These are phyloP conservation scores for Chaetomium sp. DNA, from an alignment of 2,329 filamentous ascomycete species.

Conservation along the genomic window DNA sequence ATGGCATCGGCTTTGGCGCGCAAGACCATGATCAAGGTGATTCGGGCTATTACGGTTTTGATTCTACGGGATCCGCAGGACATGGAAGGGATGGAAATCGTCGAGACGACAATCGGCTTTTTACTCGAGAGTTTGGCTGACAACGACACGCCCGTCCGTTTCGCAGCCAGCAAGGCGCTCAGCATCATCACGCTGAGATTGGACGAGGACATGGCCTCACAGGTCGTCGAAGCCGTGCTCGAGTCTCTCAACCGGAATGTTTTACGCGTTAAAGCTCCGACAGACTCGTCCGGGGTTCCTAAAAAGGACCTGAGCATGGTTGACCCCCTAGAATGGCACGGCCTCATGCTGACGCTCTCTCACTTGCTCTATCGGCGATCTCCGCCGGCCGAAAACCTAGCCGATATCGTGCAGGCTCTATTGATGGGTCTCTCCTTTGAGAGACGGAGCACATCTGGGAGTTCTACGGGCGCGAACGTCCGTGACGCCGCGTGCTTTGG, in stretches of 20 bases:
- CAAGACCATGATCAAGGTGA: slow-evolving; percentile 79
- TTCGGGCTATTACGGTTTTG: slow-evolving; percentile 66
- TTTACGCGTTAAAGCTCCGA: slow-evolving; percentile 42
- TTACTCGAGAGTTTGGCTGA: slow-evolving; percentile 74
- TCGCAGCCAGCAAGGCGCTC: slow-evolving; percentile 87
- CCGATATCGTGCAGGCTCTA: slow-evolving; percentile 68
- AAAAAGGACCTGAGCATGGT: slow-evolving; percentile 64
- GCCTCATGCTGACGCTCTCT: slow-evolving; percentile 77
- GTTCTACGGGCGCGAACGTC: slow-evolving; percentile 80
- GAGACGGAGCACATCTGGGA: slow-evolving; percentile 78
- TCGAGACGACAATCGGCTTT: slow-evolving; percentile 78
- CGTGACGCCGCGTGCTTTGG: slow-evolving; percentile 95
- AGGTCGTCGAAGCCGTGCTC: slow-evolving; percentile 82
- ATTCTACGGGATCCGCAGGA: slow-evolving; percentile 48
- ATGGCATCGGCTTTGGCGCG: slow-evolving; percentile 70
- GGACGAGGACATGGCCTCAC: slow-evolving; percentile 69
- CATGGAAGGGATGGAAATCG: slow-evolving; percentile 43
- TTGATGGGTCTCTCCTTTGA: slow-evolving; percentile 81
- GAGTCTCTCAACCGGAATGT: slow-evolving; percentile 58
- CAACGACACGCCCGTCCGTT: slow-evolving; percentile 82
- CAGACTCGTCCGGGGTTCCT: slow-evolving; percentile 28
- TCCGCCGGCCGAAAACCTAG: slow-evolving; percentile 62
- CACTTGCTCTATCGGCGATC: slow-evolving; percentile 82
- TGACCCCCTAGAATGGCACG: slow-evolving; percentile 84
- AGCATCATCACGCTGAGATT: slow-evolving; percentile 80